A percentile compares a stretch with the other conserved stretches of the same genome.
Evolutionary conservation across 192 early-diverging fungal genomes (phyloP).

Genomic region (Lobosporangium transversale): DNA sequence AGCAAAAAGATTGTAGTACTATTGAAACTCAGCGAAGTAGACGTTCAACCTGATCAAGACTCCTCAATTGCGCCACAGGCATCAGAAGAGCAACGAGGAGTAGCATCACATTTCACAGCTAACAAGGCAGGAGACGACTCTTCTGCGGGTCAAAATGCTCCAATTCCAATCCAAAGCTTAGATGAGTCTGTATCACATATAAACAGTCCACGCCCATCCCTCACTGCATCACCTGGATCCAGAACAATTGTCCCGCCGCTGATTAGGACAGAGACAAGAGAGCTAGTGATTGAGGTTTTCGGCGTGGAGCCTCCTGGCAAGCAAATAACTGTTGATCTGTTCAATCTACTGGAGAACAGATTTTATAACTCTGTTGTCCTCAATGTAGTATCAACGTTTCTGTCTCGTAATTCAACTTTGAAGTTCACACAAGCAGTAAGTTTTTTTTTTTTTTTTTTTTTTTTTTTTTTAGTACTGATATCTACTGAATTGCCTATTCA

Average conservation of each 20-base stretch:
- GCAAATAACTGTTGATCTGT: constrained; percentile 69
- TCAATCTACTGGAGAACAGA: constrained; percentile 69
- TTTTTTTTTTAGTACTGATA: background rate
- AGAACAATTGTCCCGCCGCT: constrained; percentile 25
- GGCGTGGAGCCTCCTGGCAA: constrained; percentile 69
- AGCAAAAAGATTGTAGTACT: constrained; percentile 49
- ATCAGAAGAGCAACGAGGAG: constrained; percentile 22
- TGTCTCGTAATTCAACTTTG: constrained; percentile 73
- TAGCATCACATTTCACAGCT: constrained; percentile 1
- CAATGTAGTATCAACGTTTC: constrained; percentile 67
- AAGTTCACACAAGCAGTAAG: constrained; percentile 71
- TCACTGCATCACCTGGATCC: constrained; percentile 55
- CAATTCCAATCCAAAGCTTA: constrained; percentile 15
- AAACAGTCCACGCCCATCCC: constrained; percentile 51
- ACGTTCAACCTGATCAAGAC: constrained; percentile 34
- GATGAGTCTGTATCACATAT: constrained; percentile 39
- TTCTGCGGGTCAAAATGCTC: background rate
- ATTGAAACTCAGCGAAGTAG: constrained; percentile 46
- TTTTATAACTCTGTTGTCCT: constrained; percentile 71
- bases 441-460: background rate
- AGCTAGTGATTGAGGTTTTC: constrained; percentile 74
- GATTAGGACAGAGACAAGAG: constrained; percentile 52
- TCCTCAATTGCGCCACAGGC: background rate
- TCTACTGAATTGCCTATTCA: no score
- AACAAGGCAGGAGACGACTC: background rate